phyloP scores from a whole-genome alignment of 345 rosid species.

The Citrus reticulata region DNA sequence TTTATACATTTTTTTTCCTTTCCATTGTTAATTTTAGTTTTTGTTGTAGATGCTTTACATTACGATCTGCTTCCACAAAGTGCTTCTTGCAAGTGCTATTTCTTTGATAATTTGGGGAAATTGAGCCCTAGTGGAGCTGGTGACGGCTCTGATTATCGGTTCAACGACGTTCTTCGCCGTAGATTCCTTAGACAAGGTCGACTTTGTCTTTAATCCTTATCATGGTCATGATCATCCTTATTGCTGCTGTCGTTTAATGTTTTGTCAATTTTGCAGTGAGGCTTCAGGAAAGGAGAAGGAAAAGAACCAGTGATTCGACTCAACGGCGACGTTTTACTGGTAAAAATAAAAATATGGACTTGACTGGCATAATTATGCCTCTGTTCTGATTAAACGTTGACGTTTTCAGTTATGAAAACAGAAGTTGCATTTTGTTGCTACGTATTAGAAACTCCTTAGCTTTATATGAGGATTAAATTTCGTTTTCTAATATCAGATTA shows the following conservation, averaged over 20 bases:
- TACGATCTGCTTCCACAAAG: slow-evolving; percentile 55
- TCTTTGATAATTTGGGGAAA: slow-evolving; percentile 78
- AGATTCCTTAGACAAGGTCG: slow-evolving; percentile 82
- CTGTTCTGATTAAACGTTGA: neutral
- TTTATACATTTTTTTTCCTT: neutral
- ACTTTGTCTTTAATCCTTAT: neutral
- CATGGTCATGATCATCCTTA: neutral
- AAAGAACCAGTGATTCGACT: slow-evolving; percentile 30
- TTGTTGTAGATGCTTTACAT: slow-evolving; percentile 45
- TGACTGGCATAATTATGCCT: neutral
- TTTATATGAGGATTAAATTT: neutral
- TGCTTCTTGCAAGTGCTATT: slow-evolving; percentile 82
- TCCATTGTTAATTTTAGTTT: neutral
- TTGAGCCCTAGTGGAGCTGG: slow-evolving; percentile 29
- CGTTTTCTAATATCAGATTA: neutral
- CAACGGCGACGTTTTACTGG: slow-evolving; percentile 40
- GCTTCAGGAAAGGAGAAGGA: slow-evolving; percentile 39
- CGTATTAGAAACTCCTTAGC: neutral
- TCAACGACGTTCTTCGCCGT: slow-evolving; percentile 62
- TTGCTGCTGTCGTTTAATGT: neutral
- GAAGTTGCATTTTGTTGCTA: neutral
- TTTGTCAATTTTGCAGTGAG: slow-evolving; percentile 46
- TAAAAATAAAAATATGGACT: slow-evolving; percentile 1
- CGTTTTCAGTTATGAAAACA: neutral
- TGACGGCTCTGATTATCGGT: slow-evolving; percentile 47